Conservation (phyloP, 495 filamentous ascomycete species). For the Gamarada debralockiae region DNA sequence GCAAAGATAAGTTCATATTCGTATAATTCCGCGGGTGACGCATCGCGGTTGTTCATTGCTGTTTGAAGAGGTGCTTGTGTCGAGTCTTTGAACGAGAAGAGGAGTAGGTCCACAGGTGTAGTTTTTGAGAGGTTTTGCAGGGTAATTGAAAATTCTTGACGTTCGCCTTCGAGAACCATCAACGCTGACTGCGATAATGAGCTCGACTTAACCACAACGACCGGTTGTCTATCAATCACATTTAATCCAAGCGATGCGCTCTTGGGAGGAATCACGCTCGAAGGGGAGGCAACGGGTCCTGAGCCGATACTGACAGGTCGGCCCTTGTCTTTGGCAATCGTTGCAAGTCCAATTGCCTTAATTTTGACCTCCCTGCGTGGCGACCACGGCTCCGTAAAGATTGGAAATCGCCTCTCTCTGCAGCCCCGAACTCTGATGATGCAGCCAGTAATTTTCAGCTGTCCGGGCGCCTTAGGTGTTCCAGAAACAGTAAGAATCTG, state of each 20-base stretch:
- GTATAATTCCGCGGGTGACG: slow-evolving; percentile 72
- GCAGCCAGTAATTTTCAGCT: slow-evolving; percentile 73
- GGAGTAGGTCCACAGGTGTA: slow-evolving; percentile 73
- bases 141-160: slow-evolving; percentile 70
- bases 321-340: slow-evolving; percentile 41
- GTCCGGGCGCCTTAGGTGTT: slow-evolving; percentile 60
- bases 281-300: slow-evolving; percentile 7
- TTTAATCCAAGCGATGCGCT: slow-evolving; percentile 33
- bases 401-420: slow-evolving; percentile 74
- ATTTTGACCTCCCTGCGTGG: slow-evolving; percentile 67
- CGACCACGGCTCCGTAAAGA: slow-evolving; percentile 73
- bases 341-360: slow-evolving; percentile 65
- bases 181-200: slow-evolving; percentile 81
- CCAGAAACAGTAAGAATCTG: slow-evolving; percentile 73
- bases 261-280: slow-evolving; percentile 28
- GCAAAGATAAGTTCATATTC: slow-evolving; percentile 77
- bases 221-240: slow-evolving; percentile 74
- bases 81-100: slow-evolving; percentile 88
- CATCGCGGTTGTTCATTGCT: slow-evolving; percentile 69
- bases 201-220: slow-evolving; percentile 67
- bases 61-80: slow-evolving; percentile 71
- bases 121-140: slow-evolving; percentile 70
- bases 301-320: slow-evolving; percentile 50
- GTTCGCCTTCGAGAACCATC: slow-evolving; percentile 89
- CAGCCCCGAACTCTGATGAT: slow-evolving; percentile 77